Conservation (phyloP, 2,329 filamentous ascomycete species). For the Beauveria caledonica region DNA sequence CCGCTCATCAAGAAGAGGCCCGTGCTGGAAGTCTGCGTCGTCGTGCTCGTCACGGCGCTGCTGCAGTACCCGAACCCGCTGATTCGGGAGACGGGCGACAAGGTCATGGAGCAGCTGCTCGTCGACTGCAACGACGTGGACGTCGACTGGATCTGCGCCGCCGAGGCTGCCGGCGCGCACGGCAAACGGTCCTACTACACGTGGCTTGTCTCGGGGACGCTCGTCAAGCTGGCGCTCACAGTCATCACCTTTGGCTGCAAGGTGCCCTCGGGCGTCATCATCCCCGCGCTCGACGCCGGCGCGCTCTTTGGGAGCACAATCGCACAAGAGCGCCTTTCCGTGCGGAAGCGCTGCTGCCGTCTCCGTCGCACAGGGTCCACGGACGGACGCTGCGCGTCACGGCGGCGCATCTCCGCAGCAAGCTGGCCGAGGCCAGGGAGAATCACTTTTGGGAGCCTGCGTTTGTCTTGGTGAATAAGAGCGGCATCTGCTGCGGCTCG, state of each 20-base stretch:
- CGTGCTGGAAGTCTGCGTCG: constrained; percentile 66
- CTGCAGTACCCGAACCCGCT: constrained; percentile 95
- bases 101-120: constrained; percentile 86
- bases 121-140: constrained; percentile 76
- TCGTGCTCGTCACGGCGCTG: constrained; percentile 73
- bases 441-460: constrained; percentile 40
- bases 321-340: constrained; percentile 28
- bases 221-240: constrained; percentile 78
- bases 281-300: constrained; percentile 93
- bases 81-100: constrained; percentile 85
- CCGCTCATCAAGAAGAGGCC: constrained; percentile 57
- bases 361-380: background rate
- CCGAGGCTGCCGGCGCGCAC: constrained; percentile 63
- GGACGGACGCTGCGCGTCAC: background rate
- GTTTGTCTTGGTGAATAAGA: constrained; percentile 43
- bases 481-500: constrained; percentile 41
- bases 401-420: background rate
- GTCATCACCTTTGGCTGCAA: constrained; percentile 88
- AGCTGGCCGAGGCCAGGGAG: constrained; percentile 21
- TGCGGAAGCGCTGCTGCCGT: background rate
- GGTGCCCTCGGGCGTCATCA: constrained; percentile 88
- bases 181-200: constrained; percentile 65
- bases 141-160: constrained; percentile 88
- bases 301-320: constrained; percentile 65
- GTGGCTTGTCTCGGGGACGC: constrained; percentile 70